These are phyloP conservation scores for Saururus chinensis DNA, from an alignment of 164 flowering plant genomes.

Conservation along the genomic window DNA sequence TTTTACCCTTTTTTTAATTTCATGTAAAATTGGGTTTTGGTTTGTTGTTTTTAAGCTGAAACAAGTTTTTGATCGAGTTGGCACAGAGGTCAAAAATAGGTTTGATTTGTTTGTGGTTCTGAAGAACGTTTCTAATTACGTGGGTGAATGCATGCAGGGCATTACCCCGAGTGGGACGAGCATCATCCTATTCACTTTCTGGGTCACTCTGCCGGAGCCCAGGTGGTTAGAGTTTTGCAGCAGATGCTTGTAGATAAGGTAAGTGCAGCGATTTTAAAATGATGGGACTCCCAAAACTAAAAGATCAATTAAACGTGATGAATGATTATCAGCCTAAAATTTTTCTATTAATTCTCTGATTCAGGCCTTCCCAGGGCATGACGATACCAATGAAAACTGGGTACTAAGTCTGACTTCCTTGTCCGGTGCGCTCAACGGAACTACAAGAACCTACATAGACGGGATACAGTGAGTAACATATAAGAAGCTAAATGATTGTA, in stretches of 20 bases:
- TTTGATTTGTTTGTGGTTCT: too few relatives aligned
- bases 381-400: constrained; percentile 85
- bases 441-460: constrained; percentile 90
- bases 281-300: too few relatives aligned
- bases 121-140: too few relatives aligned
- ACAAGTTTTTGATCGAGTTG: too few relatives aligned
- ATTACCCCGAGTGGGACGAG: constrained; percentile 94
- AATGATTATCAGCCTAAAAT: background rate
- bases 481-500: background rate
- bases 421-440: constrained; percentile 96
- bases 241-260: constrained; percentile 99
- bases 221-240: constrained; percentile 87
- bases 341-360: background rate
- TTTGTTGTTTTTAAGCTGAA: background rate
- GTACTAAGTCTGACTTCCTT: constrained; percentile 81
- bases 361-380: constrained; percentile 79
- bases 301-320: background rate
- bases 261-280: too few relatives aligned
- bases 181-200: constrained; percentile 94
- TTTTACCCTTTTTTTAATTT: background rate
- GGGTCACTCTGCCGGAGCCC: constrained; percentile 99
- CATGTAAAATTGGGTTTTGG: too few relatives aligned
- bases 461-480: constrained; percentile 82
- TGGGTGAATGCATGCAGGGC: constrained; percentile 36
- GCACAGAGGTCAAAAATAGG: too few relatives aligned